A percentile compares a stretch with the other conserved stretches of the same genome.
phyloP scores from a whole-genome alignment of 2,329 filamentous ascomycete genomes.

The Penicillium sp. region DNA sequence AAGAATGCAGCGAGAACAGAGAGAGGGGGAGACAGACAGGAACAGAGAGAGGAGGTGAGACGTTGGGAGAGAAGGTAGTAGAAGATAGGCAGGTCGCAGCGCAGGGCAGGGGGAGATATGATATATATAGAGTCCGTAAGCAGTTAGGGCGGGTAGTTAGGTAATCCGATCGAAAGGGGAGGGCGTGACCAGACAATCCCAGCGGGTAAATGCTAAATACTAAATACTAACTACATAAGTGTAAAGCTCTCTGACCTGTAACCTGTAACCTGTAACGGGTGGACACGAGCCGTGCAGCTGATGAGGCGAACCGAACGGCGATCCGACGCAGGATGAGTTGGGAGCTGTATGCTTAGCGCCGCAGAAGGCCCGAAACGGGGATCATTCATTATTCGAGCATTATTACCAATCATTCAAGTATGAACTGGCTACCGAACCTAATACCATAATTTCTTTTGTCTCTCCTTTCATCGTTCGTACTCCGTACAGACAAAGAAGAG shows the following conservation, averaged over 20 bases:
- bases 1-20: background rate
- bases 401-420: no score
- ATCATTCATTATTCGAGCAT: no score
- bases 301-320: slow-evolving; percentile 12
- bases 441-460: background rate
- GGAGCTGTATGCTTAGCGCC: background rate
- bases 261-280: slow-evolving; percentile 11
- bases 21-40: slow-evolving; percentile 4
- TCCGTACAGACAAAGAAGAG: background rate
- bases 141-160: slow-evolving; percentile 6
- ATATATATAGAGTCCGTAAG: slow-evolving; percentile 14
- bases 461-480: background rate
- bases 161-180: background rate
- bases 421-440: no score
- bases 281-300: slow-evolving; percentile 14
- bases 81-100: background rate
- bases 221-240: no score
- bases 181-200: background rate
- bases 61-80: background rate
- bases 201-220: no score
- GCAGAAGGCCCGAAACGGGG: slow-evolving; percentile 9
- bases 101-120: background rate
- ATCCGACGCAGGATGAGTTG: slow-evolving; percentile 12
- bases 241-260: no score
- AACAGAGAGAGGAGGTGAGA: background rate